A percentile compares a stretch with the other conserved stretches of the same genome.
These are phyloP conservation scores for Butyriboletus loyo DNA, from an alignment of 768 basidiomycete genomes.

Conservation along the genomic window DNA sequence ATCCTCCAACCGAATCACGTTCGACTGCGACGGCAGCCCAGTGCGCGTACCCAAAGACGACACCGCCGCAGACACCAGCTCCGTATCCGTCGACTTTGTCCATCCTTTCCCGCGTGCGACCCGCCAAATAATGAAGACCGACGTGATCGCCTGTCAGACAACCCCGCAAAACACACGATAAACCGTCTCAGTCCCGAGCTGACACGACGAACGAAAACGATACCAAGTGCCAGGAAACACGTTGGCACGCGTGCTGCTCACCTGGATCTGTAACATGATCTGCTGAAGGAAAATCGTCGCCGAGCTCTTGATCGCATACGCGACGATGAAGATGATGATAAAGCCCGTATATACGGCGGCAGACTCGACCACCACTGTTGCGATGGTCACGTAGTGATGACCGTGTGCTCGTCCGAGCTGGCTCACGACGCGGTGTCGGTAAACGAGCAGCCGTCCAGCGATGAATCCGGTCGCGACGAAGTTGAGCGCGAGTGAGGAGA, in stretches of 20 bases:
- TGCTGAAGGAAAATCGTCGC: constrained; percentile 39
- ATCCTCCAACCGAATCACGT: background rate
- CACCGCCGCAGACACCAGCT: background rate
- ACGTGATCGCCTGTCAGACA: constrained; percentile 34
- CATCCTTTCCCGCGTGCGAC: constrained; percentile 38
- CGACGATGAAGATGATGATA: constrained; percentile 39
- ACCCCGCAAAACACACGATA: background rate
- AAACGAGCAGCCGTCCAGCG: constrained; percentile 23
- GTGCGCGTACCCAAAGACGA: background rate
- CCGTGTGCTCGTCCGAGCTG: constrained; percentile 35
- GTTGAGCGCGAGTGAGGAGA: constrained; percentile 28
- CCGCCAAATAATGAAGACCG: constrained; percentile 38
- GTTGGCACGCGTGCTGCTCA: background rate
- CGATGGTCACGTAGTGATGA: constrained; percentile 36
- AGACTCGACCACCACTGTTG: constrained; percentile 41
- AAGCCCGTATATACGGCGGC: constrained; percentile 44
- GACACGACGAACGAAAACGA: background rate
- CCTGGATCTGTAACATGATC: constrained; percentile 3
- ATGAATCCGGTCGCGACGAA: constrained; percentile 29
- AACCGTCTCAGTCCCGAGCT: background rate
- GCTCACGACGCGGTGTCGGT: constrained; percentile 19
- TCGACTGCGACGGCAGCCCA: background rate
- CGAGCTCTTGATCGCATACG: constrained; percentile 40
- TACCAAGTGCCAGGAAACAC: background rate
- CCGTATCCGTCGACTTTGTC: constrained; percentile 1